Conservation (phyloP, 495 filamentous ascomycete species). For the Daldinia bambusicola region DNA sequence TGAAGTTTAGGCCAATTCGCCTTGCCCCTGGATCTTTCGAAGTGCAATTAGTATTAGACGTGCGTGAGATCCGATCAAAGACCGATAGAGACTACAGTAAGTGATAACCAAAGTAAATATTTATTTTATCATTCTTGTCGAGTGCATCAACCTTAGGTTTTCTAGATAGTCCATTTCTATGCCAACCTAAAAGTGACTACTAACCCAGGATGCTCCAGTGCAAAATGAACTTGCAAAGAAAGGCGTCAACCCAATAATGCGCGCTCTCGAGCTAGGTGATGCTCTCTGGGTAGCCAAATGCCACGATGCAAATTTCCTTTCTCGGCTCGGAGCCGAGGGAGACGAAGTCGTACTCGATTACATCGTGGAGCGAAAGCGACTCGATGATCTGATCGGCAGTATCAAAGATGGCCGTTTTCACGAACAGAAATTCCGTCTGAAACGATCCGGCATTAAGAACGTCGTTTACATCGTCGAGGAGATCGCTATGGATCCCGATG, state of each 20-base stretch:
- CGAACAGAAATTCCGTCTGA: conserved; percentile 86
- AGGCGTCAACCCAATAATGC: conserved; percentile 71
- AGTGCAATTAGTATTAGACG: conserved; percentile 78
- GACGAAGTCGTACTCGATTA: conserved; percentile 83
- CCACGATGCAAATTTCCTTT: conserved; percentile 65
- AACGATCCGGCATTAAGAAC: conserved; percentile 75
- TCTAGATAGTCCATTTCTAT: background rate
- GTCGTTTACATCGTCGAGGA: conserved; percentile 87
- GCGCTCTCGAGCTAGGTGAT: conserved; percentile 78
- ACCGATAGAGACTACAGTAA: conserved; percentile 77
- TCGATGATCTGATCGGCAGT: conserved; percentile 81
- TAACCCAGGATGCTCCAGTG: conserved; percentile 47
- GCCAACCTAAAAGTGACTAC: background rate
- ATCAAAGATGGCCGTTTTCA: conserved; percentile 87
- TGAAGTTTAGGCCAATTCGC: conserved; percentile 67
- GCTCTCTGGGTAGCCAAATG: conserved; percentile 83
- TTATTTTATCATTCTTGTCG: background rate
- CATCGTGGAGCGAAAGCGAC: conserved; percentile 83
- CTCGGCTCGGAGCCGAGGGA: conserved; percentile 69
- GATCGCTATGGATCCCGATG: conserved; percentile 62
- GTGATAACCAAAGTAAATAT: background rate
- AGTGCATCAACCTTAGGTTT: background rate
- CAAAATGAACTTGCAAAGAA: conserved; percentile 74
- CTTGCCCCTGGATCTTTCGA: conserved; percentile 74
- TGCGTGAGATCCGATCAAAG: conserved; percentile 80